These are phyloP conservation scores for Curvularia hawaiiensis DNA, from an alignment of 2,329 filamentous ascomycete species.

Conservation along the genomic window DNA sequence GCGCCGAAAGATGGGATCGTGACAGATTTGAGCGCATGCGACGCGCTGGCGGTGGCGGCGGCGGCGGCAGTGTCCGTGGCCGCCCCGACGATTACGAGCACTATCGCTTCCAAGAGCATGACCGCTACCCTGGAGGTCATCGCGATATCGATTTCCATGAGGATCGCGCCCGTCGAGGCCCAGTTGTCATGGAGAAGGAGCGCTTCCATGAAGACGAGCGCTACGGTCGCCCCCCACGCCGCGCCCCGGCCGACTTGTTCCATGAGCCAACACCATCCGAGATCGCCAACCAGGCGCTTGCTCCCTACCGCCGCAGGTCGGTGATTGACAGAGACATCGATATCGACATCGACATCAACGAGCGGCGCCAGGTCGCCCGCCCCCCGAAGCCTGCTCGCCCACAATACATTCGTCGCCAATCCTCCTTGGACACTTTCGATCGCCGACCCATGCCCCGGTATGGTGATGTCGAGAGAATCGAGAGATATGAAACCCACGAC, in stretches of 20 bases:
- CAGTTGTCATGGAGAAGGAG: constrained; percentile 53
- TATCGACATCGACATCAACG: constrained; percentile 47
- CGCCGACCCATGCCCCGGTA: constrained; percentile 67
- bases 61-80: constrained; percentile 23
- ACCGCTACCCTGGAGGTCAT: constrained; percentile 48
- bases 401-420: constrained; percentile 76
- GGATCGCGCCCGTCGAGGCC: constrained; percentile 48
- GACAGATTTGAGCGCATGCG: constrained; percentile 56
- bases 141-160: constrained; percentile 52
- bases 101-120: constrained; percentile 52
- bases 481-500: constrained; percentile 48
- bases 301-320: constrained; percentile 63
- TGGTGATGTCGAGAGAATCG: constrained; percentile 59
- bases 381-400: constrained; percentile 71
- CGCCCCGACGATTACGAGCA: constrained; percentile 43
- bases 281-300: constrained; percentile 58
- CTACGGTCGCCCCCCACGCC: constrained; percentile 38
- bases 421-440: constrained; percentile 89
- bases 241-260: constrained; percentile 53
- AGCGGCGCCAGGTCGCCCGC: constrained; percentile 48
- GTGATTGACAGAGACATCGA: constrained; percentile 63
- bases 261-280: constrained; percentile 55
- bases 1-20: constrained; percentile 54
- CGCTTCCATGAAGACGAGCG: constrained; percentile 63
- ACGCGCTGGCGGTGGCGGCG: constrained; percentile 16